These are phyloP conservation scores for Nemania sp. DNA, from an alignment of 2,329 filamentous ascomycete species.

Conservation along the genomic window DNA sequence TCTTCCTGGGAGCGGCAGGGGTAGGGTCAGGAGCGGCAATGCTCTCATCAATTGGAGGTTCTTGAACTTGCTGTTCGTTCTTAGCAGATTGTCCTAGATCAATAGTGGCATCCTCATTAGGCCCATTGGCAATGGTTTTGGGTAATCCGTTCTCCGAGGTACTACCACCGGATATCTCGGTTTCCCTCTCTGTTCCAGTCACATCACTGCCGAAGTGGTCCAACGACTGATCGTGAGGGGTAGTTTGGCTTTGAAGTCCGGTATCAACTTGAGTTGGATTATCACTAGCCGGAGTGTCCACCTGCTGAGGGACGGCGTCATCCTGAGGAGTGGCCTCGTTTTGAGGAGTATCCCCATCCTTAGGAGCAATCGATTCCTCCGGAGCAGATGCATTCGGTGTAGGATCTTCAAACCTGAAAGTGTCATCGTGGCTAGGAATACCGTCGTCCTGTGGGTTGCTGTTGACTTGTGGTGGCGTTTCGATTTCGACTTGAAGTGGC, in stretches of 20 bases:
- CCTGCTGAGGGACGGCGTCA: background rate
- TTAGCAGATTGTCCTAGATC: background rate
- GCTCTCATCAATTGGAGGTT: slow-evolving; percentile 18
- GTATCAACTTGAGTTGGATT: background rate
- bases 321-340: background rate
- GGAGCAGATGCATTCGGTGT: background rate
- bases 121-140: background rate
- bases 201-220: slow-evolving; percentile 23
- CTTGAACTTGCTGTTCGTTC: slow-evolving; percentile 4
- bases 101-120: background rate
- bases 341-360: background rate
- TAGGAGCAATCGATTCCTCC: background rate
- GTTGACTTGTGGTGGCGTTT: background rate
- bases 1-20: slow-evolving; percentile 8
- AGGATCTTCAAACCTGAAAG: background rate
- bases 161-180: slow-evolving; percentile 24
- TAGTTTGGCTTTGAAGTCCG: background rate
- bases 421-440: background rate
- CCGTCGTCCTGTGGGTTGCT: background rate
- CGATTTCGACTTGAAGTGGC: background rate
- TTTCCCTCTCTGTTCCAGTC: slow-evolving; percentile 43
- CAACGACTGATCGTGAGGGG: background rate
- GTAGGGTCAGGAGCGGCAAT: slow-evolving; percentile 5
- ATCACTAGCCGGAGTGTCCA: background rate
- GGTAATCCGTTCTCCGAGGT: slow-evolving; percentile 12